Conservation (phyloP, 345 rosid species). For the Gossypium bickii region DNA sequence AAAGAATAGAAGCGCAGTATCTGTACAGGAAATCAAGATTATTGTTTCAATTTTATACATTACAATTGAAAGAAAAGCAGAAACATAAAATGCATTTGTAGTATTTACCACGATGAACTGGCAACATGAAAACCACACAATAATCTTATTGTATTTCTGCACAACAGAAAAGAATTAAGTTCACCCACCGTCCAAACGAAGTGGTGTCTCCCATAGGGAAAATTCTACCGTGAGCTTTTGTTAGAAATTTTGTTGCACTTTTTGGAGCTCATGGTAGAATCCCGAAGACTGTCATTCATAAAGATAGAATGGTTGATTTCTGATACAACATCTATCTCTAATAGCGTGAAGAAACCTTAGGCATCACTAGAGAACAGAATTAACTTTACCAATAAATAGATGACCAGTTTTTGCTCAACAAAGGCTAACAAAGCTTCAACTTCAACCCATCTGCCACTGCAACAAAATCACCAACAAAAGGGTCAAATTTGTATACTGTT, state of each 20-base stretch:
- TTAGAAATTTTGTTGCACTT: no score
- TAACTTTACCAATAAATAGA: constrained; percentile 16
- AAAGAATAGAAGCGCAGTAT: no score
- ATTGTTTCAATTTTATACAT: not conserved
- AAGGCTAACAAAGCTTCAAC: not conserved
- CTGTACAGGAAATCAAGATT: not conserved
- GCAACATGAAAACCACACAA: not conserved
- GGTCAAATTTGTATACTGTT: constrained; percentile 11
- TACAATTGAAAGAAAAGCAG: not conserved
- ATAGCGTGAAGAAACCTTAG: not conserved
- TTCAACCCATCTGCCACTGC: constrained; percentile 67
- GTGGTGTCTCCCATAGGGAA: no score
- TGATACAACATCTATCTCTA: not conserved
- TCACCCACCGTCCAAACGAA: not conserved
- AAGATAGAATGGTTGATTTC: not conserved
- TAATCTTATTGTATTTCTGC: not conserved
- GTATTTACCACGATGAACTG: not conserved
- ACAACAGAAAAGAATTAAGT: not conserved
- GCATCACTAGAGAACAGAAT: not conserved
- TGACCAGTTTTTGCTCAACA: constrained; percentile 12
- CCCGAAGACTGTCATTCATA: no score
- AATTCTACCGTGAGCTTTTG: no score
- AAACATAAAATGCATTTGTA: not conserved
- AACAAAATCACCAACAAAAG: constrained; percentile 26
- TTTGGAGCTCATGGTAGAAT: no score